Evolutionary conservation across 1,139 yeast genomes (phyloP).

Genomic region (Saccharomyces pastorianus): DNA sequence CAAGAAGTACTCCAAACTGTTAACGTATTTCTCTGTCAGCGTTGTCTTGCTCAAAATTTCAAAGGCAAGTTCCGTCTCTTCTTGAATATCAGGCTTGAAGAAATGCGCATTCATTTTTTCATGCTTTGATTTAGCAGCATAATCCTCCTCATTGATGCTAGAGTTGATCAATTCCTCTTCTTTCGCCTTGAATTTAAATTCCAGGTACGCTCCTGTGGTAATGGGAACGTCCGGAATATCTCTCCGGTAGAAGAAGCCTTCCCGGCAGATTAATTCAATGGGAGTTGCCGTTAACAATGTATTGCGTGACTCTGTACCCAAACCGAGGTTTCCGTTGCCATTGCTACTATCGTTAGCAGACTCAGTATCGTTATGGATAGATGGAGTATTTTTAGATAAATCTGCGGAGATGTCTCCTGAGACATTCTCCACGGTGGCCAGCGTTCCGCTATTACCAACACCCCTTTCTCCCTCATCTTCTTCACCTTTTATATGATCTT

Average conservation of each 20-base stretch:
- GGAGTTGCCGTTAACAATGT: slow-evolving; percentile 24
- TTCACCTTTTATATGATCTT: slow-evolving; percentile 2
- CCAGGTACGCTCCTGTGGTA: slow-evolving; percentile 27
- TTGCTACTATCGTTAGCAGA: neutral
- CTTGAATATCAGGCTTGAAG: slow-evolving; percentile 23
- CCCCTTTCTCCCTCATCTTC: neutral
- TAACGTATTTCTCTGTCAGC: slow-evolving; percentile 29
- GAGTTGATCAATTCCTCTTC: slow-evolving; percentile 24
- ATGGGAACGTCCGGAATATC: slow-evolving; percentile 23
- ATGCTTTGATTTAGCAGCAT: slow-evolving; percentile 16
- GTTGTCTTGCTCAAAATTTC: slow-evolving; percentile 23
- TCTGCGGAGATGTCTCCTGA: neutral
- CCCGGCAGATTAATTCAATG: slow-evolving; percentile 27
- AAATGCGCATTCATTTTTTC: slow-evolving; percentile 28
- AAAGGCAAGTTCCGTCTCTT: slow-evolving; percentile 25
- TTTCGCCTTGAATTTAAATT: slow-evolving; percentile 26
- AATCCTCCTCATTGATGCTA: slow-evolving; percentile 16
- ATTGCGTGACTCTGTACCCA: slow-evolving; percentile 11
- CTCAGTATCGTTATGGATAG: neutral
- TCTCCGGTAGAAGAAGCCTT: slow-evolving; percentile 28
- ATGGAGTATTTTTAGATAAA: neutral
- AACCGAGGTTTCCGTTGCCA: neutral
- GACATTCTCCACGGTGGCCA: neutral
- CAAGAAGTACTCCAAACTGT: slow-evolving; percentile 29
- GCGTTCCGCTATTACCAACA: neutral